Evolutionary conservation across 2,329 filamentous ascomycete genomes (phyloP).

Genomic region (Gaeumannomyces sp.): DNA sequence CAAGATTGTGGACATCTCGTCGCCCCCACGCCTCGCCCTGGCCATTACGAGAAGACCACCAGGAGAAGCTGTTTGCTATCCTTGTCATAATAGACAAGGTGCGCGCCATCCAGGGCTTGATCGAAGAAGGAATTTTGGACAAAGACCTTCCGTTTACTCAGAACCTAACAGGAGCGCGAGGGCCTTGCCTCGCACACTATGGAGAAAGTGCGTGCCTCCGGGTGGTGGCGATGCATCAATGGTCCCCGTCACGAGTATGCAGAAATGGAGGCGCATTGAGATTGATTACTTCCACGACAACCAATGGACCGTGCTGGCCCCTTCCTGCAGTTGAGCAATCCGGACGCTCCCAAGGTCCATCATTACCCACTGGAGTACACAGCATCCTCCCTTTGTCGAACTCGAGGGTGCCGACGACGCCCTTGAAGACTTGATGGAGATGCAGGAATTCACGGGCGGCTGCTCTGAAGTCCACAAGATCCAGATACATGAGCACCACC

Average conservation of each 20-base stretch:
- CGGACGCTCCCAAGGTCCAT: neutral
- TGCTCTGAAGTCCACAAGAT: conserved; percentile 8
- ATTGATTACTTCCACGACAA: neutral
- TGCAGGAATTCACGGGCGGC: neutral
- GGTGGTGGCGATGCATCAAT: neutral
- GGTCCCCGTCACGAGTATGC: neutral
- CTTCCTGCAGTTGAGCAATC: neutral
- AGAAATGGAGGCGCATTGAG: neutral
- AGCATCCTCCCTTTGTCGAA: conserved; percentile 4
- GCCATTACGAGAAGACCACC: neutral
- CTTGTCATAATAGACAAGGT: neutral
- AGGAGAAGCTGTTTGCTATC: conserved; percentile 1
- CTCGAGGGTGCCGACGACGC: neutral
- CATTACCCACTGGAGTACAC: neutral
- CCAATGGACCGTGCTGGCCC: neutral
- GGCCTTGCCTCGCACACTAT: neutral
- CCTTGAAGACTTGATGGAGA: neutral
- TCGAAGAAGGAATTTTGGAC: conserved; percentile 1
- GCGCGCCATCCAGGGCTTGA: neutral
- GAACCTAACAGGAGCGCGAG: neutral
- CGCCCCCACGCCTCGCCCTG: neutral
- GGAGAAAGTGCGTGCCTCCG: neutral
- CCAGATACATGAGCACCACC: conserved; percentile 15
- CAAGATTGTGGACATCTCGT: neutral
- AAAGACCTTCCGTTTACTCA: neutral